Conservation (phyloP, 331 rosid genomes). For the Malus hybrid region DNA sequence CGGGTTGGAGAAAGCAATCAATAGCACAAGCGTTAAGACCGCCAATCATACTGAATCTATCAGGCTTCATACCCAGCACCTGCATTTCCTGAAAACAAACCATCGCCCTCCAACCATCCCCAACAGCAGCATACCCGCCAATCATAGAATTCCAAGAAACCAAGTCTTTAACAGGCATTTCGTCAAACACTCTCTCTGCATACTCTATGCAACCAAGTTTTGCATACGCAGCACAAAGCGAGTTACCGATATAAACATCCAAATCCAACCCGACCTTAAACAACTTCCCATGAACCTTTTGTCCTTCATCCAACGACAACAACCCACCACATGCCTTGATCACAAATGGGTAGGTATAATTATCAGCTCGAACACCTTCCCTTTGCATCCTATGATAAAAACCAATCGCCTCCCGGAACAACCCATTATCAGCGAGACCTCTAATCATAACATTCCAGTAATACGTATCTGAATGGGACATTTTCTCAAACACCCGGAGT, state of each 20-base stretch:
- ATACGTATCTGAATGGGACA: slow-evolving; percentile 25
- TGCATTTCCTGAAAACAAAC: slow-evolving; percentile 35
- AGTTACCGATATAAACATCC: slow-evolving; percentile 39
- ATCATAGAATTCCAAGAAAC: slow-evolving; percentile 61
- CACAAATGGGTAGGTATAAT: slow-evolving; percentile 43
- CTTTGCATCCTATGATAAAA: slow-evolving; percentile 39
- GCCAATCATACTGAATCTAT: slow-evolving; percentile 34
- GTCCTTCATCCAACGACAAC: slow-evolving; percentile 23
- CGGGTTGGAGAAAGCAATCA: slow-evolving; percentile 16
- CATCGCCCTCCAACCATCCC: slow-evolving; percentile 29
- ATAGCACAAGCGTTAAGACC: slow-evolving; percentile 41
- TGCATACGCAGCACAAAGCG: slow-evolving; percentile 41
- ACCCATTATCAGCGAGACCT: slow-evolving; percentile 33
- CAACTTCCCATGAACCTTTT: slow-evolving; percentile 37
- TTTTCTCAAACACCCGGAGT: slow-evolving; percentile 42
- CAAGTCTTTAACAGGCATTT: slow-evolving; percentile 39
- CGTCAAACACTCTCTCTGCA: slow-evolving; percentile 43
- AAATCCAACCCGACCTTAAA: slow-evolving; percentile 42
- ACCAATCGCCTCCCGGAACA: slow-evolving; percentile 27
- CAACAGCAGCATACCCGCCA: slow-evolving; percentile 31
- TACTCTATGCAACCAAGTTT: slow-evolving; percentile 31
- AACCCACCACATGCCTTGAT: slow-evolving; percentile 45
- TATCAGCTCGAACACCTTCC: slow-evolving; percentile 33
- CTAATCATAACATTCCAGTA: slow-evolving; percentile 46
- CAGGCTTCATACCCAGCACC: slow-evolving; percentile 26